A percentile compares a stretch with the other conserved stretches of the same genome.
Evolutionary conservation across 192 early-diverging fungal species (phyloP).

Genomic region (Entophlyctis luteolus): DNA sequence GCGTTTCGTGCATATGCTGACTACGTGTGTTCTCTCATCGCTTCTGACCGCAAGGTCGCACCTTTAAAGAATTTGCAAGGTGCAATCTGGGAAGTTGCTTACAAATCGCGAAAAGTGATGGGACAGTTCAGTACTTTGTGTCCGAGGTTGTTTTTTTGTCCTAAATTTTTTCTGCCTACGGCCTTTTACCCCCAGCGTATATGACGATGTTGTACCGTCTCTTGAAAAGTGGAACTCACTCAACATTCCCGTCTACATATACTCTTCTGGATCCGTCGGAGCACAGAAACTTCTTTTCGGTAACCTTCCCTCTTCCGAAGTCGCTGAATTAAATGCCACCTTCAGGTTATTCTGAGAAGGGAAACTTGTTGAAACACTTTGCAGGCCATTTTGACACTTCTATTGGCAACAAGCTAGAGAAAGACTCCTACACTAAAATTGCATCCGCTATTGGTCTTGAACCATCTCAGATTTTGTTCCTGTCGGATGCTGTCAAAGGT

Average conservation of each 20-base stretch:
- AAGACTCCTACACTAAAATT: conserved; percentile 72
- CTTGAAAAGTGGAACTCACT: conserved; percentile 64
- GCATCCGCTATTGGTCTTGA: conserved; percentile 55
- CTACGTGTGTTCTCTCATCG: conserved; percentile 83
- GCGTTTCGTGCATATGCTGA: conserved; percentile 51
- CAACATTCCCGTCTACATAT: conserved; percentile 77
- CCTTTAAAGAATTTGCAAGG: conserved; percentile 87
- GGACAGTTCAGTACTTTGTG: conserved; percentile 61
- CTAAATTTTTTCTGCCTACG: background rate
- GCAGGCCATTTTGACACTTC: conserved; percentile 87
- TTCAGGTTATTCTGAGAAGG: background rate
- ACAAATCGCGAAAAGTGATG: conserved; percentile 66
- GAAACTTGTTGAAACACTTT: conserved; percentile 54
- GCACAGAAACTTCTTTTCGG: conserved; percentile 94
- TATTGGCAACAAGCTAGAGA: conserved; percentile 76
- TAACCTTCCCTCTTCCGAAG: conserved; percentile 52
- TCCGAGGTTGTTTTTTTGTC: background rate
- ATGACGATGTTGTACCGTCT: conserved; percentile 77
- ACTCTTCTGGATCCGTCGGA: conserved; percentile 90
- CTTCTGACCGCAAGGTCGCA: conserved; percentile 80
- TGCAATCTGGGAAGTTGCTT: conserved; percentile 93
- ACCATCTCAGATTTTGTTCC: conserved; percentile 65
- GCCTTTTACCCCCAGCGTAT: conserved; percentile 54
- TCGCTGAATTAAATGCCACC: conserved; percentile 64
- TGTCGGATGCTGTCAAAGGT: conserved; percentile 87